Base-by-base conservation (phyloP, 73 alveolate genomes). In the Paramecium sonneborni region DNA sequence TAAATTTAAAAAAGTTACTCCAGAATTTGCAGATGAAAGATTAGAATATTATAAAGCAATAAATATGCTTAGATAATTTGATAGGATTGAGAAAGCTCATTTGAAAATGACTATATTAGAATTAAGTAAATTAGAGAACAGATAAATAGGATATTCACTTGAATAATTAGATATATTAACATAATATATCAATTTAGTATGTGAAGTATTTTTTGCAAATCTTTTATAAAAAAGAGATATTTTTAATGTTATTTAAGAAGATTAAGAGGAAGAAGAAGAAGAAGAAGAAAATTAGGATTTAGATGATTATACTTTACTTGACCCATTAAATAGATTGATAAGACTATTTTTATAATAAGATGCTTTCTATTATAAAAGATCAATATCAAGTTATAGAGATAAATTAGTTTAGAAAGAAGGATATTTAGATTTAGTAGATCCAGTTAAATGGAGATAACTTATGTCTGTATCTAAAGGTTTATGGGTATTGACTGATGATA, bases 131-230 rank as follows among this genome's bases (percentile, higher is more conserved):
- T 62, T 62, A 21, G 84, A 62, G 2, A 62, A 62, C 24, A 62
- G 84, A 62, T 62, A 62, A 62, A 62, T 62, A 30, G 84, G 84
- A 30, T 62, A 26, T 62, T 62, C 84, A 26, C 48, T 62, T 26
- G 84, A 62, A 5, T 9, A 62, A 62, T 62, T 62, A 32, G 84
- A 62, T 7, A 26, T 62, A 30, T 62, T 62, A 62, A 23, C 84
- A 32, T 26, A 62, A 62, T 62, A 62, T 62, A 62, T 62, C 23
- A 62, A 62, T 62, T 62, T 62, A 62, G 46, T 26, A 12, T 62
- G 84, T 62, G 84, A 62, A 6, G 24, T 62, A 5, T 62, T 62
- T 62, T 62, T 62, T 32, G 5, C 84, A 30, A 62, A 62, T 62
- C 48, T 62, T 11, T 30, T 62, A 62, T 32, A 30, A 30, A 0